Base-by-base conservation (phyloP, 345 rosid species). In the Abelmoschus esculentus region DNA sequence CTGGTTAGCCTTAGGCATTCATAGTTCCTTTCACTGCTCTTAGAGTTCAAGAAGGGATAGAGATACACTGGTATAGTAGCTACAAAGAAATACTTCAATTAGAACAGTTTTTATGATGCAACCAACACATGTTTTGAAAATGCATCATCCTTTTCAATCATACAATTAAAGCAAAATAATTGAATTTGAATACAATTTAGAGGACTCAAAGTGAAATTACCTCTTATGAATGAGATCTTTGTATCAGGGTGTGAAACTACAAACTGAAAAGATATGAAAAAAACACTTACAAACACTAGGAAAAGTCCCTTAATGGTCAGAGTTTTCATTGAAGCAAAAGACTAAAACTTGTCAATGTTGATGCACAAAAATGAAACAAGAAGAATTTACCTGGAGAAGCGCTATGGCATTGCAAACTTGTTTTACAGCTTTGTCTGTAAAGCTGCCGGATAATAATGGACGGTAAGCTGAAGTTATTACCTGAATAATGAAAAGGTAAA, bases 161-260 rank as follows among this genome's bases (percentile, higher is more conserved):
- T 22, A 22, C 26, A 22, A 22, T 22, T 22, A 22, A 22, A 22
- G 1, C 26, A 22, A 22, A 22, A 22, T 22, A 22, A 22, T 22
- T 0, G 26, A 22, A 22, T 22, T 22, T 22, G 26, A 22, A 22
- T 22, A 22, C 26, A 22, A 22, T 32, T 32, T 32, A 2, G 36
- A 32, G 36, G 36, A 32, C 3, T 32, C 11, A 46, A 46, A 50
- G 17, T 42, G 19, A 72, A 10, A 12, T 69, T 85, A 89, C 96
- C 87, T 56, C 52, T 74, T 9, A 87, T 11, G 63, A 87, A 80
- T 67, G 31, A 34, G 73, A 3, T 56, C 72, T 75, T 84, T 28
- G 87, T 86, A 19, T 75, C 79, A 4, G 82, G 67, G 74, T 89
- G 91, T 67, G 84, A 61, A 49, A 92, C 96, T 61, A 84, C 66